These are phyloP conservation scores for Nigrospora sphaerica DNA, from an alignment of 2,329 filamentous ascomycete species.

Conservation along the genomic window DNA sequence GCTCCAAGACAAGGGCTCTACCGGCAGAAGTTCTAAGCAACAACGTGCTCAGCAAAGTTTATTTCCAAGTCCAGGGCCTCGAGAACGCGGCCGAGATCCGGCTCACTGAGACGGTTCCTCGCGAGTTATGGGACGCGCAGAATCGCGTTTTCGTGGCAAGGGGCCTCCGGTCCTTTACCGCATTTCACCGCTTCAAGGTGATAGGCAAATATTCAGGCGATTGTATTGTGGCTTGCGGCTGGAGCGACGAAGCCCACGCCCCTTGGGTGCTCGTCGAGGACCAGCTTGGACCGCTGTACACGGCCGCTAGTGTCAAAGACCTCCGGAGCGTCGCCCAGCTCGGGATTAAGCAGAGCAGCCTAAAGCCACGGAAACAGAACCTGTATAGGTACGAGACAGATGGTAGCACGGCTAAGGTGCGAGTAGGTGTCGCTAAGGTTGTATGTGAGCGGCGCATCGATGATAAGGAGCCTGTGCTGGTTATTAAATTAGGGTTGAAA, in stretches of 20 bases:
- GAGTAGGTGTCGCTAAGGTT: neutral
- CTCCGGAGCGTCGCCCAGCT: neutral
- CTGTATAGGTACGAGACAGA: neutral
- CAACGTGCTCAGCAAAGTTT: neutral
- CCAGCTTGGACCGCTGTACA: neutral
- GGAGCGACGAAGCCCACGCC: neutral
- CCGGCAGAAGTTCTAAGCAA: neutral
- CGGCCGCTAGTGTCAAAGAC: neutral
- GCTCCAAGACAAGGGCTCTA: neutral
- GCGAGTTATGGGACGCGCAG: constrained; percentile 1
- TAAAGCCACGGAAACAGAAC: neutral
- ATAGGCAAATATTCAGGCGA: neutral
- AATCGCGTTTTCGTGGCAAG: constrained; percentile 1
- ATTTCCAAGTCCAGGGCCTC: neutral
- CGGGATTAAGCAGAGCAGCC: neutral
- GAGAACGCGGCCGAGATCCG: neutral
- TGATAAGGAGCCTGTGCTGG: neutral
- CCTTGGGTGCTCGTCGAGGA: neutral
- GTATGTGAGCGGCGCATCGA: neutral
- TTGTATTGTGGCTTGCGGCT: neutral
- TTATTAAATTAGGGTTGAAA: neutral
- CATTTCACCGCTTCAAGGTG: neutral
- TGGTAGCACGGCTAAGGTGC: neutral
- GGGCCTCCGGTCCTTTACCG: neutral
- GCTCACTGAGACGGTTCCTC: neutral